A percentile compares a stretch with the other conserved stretches of the same genome.
These are phyloP conservation scores for Neurospora intermedia DNA, from an alignment of 495 filamentous ascomycete genomes.

Conservation along the genomic window DNA sequence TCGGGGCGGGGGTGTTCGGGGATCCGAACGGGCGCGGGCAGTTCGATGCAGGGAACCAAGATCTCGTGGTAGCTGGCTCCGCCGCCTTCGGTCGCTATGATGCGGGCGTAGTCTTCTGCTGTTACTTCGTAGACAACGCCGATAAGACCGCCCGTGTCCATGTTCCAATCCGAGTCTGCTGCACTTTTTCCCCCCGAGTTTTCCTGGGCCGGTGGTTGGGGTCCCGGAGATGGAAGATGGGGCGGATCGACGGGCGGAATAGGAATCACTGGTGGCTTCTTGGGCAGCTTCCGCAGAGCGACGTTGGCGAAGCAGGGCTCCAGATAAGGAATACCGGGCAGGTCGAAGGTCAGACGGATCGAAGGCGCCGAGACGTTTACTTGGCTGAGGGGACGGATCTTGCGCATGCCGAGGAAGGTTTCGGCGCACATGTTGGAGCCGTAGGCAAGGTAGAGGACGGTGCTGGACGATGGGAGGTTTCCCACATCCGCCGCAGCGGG, in stretches of 20 bases:
- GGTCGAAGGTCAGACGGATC: conserved; percentile 69
- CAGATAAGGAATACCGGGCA: conserved; percentile 72
- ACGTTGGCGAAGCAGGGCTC: conserved; percentile 94
- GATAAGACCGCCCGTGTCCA: conserved; percentile 53
- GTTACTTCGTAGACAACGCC: conserved; percentile 96
- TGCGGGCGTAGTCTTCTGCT: conserved; percentile 63
- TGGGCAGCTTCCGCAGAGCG: conserved; percentile 39
- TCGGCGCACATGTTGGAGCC: conserved; percentile 75
- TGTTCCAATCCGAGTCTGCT: conserved; percentile 46
- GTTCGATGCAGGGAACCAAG: conserved; percentile 61
- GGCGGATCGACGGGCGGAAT: conserved; percentile 21
- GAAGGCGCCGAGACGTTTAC: conserved; percentile 70
- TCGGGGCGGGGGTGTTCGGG: conserved; percentile 33
- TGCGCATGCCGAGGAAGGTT: conserved; percentile 64
- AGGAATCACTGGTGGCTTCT: conserved; percentile 19
- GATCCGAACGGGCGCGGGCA: conserved; percentile 38
- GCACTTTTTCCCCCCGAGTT: background rate
- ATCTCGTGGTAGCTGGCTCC: conserved; percentile 73
- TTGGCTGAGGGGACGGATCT: conserved; percentile 67
- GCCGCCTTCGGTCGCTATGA: conserved; percentile 84
- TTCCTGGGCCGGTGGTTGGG: background rate
- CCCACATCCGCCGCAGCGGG: background rate
- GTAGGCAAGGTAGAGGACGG: conserved; percentile 87
- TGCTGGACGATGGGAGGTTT: conserved; percentile 17
- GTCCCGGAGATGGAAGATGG: conserved; percentile 4